phyloP scores from a whole-genome alignment of 441 rosid genomes.

The Metrosideros polymorpha region DNA sequence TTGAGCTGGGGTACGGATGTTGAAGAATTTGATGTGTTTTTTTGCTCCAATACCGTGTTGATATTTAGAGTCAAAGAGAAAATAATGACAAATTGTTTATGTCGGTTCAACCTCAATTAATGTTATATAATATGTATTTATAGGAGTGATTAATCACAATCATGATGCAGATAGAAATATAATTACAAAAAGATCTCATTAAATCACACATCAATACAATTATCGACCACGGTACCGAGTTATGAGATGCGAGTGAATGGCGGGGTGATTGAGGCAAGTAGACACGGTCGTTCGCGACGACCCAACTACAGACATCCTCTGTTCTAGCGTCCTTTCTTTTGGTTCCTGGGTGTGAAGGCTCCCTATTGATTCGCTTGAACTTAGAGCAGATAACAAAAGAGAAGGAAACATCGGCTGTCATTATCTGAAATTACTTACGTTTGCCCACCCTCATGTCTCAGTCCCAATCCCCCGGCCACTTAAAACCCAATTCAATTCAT shows the following conservation, averaged over 20 bases:
- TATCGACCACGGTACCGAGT: background rate
- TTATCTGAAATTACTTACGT: background rate
- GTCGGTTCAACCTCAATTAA: background rate
- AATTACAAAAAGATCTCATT: background rate
- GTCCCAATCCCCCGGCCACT: background rate
- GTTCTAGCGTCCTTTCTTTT: background rate
- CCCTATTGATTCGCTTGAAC: background rate
- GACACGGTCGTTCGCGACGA: background rate
- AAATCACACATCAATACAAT: background rate
- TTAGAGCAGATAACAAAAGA: background rate
- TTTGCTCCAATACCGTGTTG: background rate
- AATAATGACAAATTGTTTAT: background rate
- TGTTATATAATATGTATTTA: fast-evolving
- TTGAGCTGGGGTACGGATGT: background rate
- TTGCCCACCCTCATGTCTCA: background rate
- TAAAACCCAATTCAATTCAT: background rate
- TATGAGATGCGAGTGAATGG: background rate
- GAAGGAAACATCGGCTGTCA: background rate
- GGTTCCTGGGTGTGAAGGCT: background rate
- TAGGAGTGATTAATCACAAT: background rate
- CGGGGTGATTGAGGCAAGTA: background rate
- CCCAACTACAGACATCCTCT: background rate
- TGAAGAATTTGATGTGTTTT: background rate
- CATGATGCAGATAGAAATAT: fast-evolving
- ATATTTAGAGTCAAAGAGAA: background rate